Conservation (phyloP, 208 protist species). For the Acanthamoeba triangularis region DNA sequence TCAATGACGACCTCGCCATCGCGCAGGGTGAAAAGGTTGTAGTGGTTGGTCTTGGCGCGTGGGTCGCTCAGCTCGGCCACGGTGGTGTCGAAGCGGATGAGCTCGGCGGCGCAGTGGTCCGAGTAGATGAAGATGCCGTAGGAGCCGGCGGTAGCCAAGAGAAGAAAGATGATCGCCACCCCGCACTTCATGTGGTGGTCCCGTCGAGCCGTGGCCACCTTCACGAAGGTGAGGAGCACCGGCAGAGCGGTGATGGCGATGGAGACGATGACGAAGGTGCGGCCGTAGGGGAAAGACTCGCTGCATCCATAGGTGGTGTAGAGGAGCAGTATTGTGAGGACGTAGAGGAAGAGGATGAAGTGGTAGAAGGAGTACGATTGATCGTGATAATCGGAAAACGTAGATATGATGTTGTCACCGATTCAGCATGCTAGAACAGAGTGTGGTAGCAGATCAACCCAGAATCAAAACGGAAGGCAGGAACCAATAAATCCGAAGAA, state of each 20-base stretch:
- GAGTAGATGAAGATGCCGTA: constrained; percentile 61
- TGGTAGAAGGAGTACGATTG: constrained; percentile 69
- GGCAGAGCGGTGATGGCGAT: constrained; percentile 47
- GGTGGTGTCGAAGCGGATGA: constrained; percentile 22
- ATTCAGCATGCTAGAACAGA: not conserved
- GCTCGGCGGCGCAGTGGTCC: constrained; percentile 51
- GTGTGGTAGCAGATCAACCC: no score
- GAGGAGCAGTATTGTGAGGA: constrained; percentile 62
- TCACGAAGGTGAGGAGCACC: constrained; percentile 24
- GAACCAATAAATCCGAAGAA: not conserved
- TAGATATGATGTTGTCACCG: not conserved
- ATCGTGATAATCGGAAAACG: constrained; percentile 44
- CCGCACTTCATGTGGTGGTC: constrained; percentile 20
- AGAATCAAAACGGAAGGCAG: no score
- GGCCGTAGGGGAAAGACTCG: constrained; percentile 28
- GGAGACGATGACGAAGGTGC: constrained; percentile 31
- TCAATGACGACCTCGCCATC: constrained; percentile 24
- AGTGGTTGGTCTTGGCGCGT: constrained; percentile 10
- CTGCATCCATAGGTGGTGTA: constrained; percentile 62
- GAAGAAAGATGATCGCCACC: constrained; percentile 17
- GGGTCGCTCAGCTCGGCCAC: constrained; percentile 38
- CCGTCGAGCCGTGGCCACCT: constrained; percentile 12
- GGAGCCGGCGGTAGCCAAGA: constrained; percentile 9
- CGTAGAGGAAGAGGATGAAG: constrained; percentile 74
- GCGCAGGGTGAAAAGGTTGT: constrained; percentile 69